Base-by-base conservation (phyloP, 2,329 filamentous ascomycete genomes). In the Epichloe brachyelytri region DNA sequence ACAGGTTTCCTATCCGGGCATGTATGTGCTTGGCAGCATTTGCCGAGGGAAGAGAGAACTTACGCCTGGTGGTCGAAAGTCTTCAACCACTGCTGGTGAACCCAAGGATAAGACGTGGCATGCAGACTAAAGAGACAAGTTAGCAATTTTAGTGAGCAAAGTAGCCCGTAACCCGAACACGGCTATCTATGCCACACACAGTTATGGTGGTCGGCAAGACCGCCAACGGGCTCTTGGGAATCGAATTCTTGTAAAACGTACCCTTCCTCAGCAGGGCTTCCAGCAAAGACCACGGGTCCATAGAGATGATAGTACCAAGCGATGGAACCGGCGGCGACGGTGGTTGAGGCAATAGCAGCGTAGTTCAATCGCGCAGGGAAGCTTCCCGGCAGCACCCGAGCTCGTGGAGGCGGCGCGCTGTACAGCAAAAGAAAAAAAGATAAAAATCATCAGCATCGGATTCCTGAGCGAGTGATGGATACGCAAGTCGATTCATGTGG, bases 301-400 rank as follows among this genome's bases (percentile, higher is more conserved):
- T 95, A 97, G 62, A 95, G 83, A 73, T 95, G 88, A 72, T 91
- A 95, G 77, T 96, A 97, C 89, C 90, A 97, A 62, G 88, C 90
- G 65, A 91, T 83, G 60, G 91, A 91, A 63, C 89, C 90, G 71
- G 88, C 76, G 63, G 91, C 88, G 66, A 89, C 79, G 63, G 85
- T 82, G 62, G 89, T 95, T 62, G 93, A 90, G 67, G 86, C 87
- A 64, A 82, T 80, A 66, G 88, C 88, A 68, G 90, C 86, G 63
- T 90, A 77, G 73, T 91, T 96, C 71, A 93, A 78, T 72, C 84
- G 83, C 71, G 86, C 83, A 63, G 86, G 78, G 87, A 85, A 56
- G 71, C 68, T 66, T 84, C 80, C 82, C 76, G 69, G 80, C 77
- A 69, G 85, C 80, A 68, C 80, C 77, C 71, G 85, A 85, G 72